These are phyloP conservation scores for Mollisia scopiformis DNA, from an alignment of 2,329 filamentous ascomycete species.

Conservation along the genomic window DNA sequence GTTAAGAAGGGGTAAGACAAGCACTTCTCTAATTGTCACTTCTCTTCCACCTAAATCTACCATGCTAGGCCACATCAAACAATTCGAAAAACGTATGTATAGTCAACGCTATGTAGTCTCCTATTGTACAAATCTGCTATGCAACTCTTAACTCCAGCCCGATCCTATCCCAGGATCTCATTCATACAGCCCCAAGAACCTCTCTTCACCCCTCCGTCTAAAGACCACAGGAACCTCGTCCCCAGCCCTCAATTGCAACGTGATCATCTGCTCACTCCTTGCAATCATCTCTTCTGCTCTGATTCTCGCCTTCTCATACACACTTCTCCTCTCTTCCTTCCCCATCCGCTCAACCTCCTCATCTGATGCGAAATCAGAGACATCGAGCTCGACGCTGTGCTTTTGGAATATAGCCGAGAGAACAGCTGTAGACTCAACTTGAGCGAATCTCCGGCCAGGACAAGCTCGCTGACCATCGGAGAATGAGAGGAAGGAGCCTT, in stretches of 20 bases:
- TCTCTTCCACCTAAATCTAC: too few species aligned
- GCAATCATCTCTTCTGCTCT: slow-evolving; percentile 23
- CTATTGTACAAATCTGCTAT: too few species aligned
- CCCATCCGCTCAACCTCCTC: slow-evolving; percentile 29
- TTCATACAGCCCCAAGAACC: slow-evolving; percentile 21
- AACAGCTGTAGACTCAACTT: slow-evolving; percentile 39
- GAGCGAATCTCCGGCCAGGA: slow-evolving; percentile 39
- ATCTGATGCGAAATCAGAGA: slow-evolving; percentile 32
- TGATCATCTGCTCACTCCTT: slow-evolving; percentile 26
- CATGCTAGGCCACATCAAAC: too few species aligned
- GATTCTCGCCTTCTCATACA: slow-evolving; percentile 29
- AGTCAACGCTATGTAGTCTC: too few species aligned
- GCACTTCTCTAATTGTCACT: too few species aligned
- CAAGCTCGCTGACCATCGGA: slow-evolving; percentile 42
- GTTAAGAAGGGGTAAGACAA: too few species aligned
- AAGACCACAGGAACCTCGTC: slow-evolving; percentile 29
- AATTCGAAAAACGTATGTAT: too few species aligned
- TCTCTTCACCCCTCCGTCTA: slow-evolving; percentile 31
- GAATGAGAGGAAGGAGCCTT: slow-evolving; percentile 38
- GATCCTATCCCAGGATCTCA: too few species aligned
- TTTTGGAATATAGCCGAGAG: slow-evolving; percentile 31
- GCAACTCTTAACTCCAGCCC: too few species aligned
- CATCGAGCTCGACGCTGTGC: slow-evolving; percentile 35
- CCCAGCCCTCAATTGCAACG: slow-evolving; percentile 28
- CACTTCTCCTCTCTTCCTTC: slow-evolving; percentile 17